Evolutionary conservation across 2,329 filamentous ascomycete genomes (phyloP).

Genomic region (Westerdykella aurantiaca): DNA sequence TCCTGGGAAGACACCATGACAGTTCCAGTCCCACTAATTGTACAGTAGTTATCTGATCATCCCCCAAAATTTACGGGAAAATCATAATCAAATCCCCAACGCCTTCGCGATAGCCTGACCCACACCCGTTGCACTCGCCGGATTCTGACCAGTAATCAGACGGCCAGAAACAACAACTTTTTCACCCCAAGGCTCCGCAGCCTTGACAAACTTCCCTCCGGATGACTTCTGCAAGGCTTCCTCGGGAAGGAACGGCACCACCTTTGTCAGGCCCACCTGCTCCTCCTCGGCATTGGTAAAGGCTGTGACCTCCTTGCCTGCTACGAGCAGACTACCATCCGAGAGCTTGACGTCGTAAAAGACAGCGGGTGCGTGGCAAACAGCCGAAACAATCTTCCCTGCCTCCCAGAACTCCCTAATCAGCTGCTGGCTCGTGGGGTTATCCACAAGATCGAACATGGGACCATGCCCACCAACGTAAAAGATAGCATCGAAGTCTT

Average conservation of each 20-base stretch:
- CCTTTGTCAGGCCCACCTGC: slow-evolving; percentile 34
- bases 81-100: slow-evolving; percentile 14
- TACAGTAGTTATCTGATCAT: too few relatives aligned
- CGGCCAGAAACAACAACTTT: slow-evolving; percentile 41
- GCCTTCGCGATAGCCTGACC: slow-evolving; percentile 42
- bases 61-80: too few relatives aligned
- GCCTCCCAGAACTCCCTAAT: slow-evolving; percentile 57
- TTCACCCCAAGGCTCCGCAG: slow-evolving; percentile 42
- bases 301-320: slow-evolving; percentile 54
- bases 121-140: slow-evolving; percentile 40
- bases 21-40: too few relatives aligned
- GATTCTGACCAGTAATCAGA: slow-evolving; percentile 48
- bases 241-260: slow-evolving; percentile 58
- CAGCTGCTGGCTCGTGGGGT: slow-evolving; percentile 53
- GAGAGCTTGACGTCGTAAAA: slow-evolving; percentile 51
- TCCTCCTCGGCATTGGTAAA: slow-evolving; percentile 56
- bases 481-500: slow-evolving; percentile 58
- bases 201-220: slow-evolving; percentile 54
- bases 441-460: slow-evolving; percentile 61
- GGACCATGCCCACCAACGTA: slow-evolving; percentile 57
- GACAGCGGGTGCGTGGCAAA: slow-evolving; percentile 64
- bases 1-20: too few relatives aligned
- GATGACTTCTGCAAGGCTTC: slow-evolving; percentile 47
- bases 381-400: slow-evolving; percentile 59
- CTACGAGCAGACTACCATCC: slow-evolving; percentile 50